phyloP scores from a whole-genome alignment of 2,329 filamentous ascomycete species.

The Neobulgaria alba region DNA sequence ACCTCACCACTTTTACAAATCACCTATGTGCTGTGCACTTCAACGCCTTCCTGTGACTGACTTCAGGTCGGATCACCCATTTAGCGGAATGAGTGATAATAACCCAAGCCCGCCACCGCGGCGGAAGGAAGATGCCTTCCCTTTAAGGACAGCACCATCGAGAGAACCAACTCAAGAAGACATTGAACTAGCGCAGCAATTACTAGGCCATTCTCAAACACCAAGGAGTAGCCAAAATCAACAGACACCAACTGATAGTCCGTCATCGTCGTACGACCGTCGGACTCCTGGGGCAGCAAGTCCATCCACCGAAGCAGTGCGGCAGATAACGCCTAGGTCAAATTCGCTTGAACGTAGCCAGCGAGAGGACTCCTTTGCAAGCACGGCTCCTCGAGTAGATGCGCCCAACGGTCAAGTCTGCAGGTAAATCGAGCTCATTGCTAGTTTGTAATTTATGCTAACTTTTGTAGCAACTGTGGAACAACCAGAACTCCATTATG shows the following conservation, averaged over 20 bases:
- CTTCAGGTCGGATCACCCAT: conserved; percentile 24
- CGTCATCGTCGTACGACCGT: conserved; percentile 13
- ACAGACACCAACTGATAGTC: conserved; percentile 7
- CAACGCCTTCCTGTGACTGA: conserved; percentile 17
- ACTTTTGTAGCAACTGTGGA: conserved; percentile 70
- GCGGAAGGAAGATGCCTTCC: conserved; percentile 16
- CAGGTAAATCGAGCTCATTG: conserved; percentile 45
- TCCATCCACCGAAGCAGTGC: conserved; percentile 9
- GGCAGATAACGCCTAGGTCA: conserved; percentile 14
- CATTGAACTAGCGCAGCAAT: conserved; percentile 19
- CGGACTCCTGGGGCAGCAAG: conserved; percentile 12
- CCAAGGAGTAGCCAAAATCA: conserved; percentile 5
- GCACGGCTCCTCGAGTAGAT: conserved; percentile 9
- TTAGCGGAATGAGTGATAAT: conserved; percentile 18
- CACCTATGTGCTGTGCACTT: conserved; percentile 22
- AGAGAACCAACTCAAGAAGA: conserved; percentile 22
- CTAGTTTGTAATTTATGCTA: conserved; percentile 5
- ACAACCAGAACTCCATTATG: conserved; percentile 91
- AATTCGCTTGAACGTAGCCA: conserved; percentile 15
- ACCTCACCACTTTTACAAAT: too few relatives aligned
- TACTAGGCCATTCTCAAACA: conserved; percentile 19
- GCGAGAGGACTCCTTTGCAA: conserved; percentile 14
- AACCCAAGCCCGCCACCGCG: conserved; percentile 13
- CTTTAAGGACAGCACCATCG: conserved; percentile 14
- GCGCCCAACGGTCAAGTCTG: conserved; percentile 55